Evolutionary conservation across 2,329 filamentous ascomycete genomes (phyloP), one percentile per base, ranked within the genome.

Genomic region (Ceratocystis cubensis): DNA sequence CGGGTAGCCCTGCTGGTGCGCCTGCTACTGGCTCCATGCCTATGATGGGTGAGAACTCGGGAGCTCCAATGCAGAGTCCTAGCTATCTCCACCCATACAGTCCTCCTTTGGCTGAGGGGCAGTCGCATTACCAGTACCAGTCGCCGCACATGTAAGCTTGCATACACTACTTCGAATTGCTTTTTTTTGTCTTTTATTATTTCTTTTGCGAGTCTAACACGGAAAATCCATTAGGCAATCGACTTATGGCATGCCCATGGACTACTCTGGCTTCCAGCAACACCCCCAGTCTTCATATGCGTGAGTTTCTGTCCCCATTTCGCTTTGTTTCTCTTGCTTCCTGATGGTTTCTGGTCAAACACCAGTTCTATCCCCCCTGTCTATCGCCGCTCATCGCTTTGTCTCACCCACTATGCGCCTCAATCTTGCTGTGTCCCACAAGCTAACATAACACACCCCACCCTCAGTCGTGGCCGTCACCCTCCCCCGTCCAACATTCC

Each of bases 51-150:
- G 80, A 84, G 69, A 50, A 50, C 50, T 77, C 81, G 1, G 75
- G 78, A 0, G 76, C 77, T 1, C 75, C 77, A 8, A 74, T 81
- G 67, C 73, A 75, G 17, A 73, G 73, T 13, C 75, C 76, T 20
- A 73, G 76, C 22, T 83, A 82, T 71, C 74, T 83, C 66, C 74
- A 80, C 1, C 75, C 81, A 5, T 84, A 82, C 73, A 80, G 78
- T 66, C 73, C 78, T 7, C 77, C 79, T 41, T 71, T 82, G 30
- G 75, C 79, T 1, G 79, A 82, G 17, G 75, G 78, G 69, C 74
- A 75, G 64, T 37, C 56, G n/a, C 57, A 62, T 30, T 62, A 66
- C 25, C 50, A 62, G 56, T 69, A 69, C 65, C 67, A 69, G 63
- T 62, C 67, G 28, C 28, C 65, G 7, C 65, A 62, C n/a, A 61